These are phyloP conservation scores for Coniosporium tulheliwenetii DNA, from an alignment of 2,329 filamentous ascomycete species.

Conservation along the genomic window DNA sequence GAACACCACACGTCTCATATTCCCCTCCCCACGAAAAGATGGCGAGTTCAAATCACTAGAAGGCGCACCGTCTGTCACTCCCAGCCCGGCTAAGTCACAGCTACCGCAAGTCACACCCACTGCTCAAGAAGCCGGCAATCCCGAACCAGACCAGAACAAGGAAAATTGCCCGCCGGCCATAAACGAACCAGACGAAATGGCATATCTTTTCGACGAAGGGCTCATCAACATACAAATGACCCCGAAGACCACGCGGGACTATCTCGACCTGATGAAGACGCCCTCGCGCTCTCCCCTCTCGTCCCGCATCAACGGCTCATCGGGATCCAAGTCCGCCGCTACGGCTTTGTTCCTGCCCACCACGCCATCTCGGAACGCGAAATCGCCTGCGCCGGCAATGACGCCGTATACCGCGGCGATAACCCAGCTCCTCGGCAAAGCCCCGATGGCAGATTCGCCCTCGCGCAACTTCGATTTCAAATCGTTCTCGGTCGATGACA, in stretches of 20 bases:
- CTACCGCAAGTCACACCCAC: conserved; percentile 5
- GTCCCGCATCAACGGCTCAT: conserved; percentile 15
- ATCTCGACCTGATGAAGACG: conserved; percentile 28
- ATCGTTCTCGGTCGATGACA: not conserved
- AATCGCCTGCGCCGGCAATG: conserved; percentile 13
- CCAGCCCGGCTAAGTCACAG: conserved; percentile 10
- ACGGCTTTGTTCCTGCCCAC: conserved; percentile 10
- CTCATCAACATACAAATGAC: conserved; percentile 41
- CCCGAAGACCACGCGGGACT: conserved; percentile 31
- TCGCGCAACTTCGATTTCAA: not conserved
- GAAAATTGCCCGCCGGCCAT: conserved; percentile 36
- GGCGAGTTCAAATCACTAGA: conserved; percentile 46
- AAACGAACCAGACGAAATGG: conserved; percentile 35
- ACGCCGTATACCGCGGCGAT: conserved; percentile 49
- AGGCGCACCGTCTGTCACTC: conserved; percentile 19
- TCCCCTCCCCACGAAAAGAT: conserved; percentile 59
- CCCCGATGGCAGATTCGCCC: not conserved
- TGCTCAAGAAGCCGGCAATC: conserved; percentile 4
- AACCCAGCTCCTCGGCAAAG: conserved; percentile 45
- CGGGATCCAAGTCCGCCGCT: conserved; percentile 15
- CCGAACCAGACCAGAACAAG: conserved; percentile 28
- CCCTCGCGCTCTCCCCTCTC: conserved; percentile 20
- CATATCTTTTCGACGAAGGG: conserved; percentile 52
- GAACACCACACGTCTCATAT: conserved; percentile 55
- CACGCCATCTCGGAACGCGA: conserved; percentile 18